Base-by-base conservation (phyloP, 768 basidiomycete species). In the Lepiota venenata region DNA sequence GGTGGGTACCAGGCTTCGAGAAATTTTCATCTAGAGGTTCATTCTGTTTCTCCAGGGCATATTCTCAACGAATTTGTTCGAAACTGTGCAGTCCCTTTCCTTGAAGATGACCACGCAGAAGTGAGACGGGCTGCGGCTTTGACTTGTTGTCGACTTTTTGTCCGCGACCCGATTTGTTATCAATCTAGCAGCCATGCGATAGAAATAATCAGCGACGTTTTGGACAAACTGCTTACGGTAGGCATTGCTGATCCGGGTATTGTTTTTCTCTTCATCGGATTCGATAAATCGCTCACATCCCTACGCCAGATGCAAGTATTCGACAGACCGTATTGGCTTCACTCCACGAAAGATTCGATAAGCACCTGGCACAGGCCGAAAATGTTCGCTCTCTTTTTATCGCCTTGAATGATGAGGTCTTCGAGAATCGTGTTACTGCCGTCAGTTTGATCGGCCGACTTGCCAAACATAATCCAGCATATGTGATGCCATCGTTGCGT, bases 341-440 rank as follows among this genome's bases (percentile, higher is more conserved):
- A 3, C 77, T 99, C 29, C 93, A 97, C 64, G 88, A 94, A 57
- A 85, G 92, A 18, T 98, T 99, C 60, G 97, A 99, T 66, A 91
- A 93, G 57, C 95, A 99, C 66, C 81, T 99, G 16, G 91, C 97
- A 2, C 97, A 98, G 70, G 94, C 96, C 0, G 97, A 98, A 71
- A 95, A 98, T 64, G 94, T 99, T n/a, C 84, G 95, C 12, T 95
- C 92, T 10, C 75, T 99, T 12, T 98, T 98, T 73, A 93, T 98
- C 59, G 97, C 95, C 0, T 78, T 99, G 44, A 98, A 98, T 64
- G 97, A 99, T 63, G 97, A 98, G 65, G 87, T 89, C 6, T 98
- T 95, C 69, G 88, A 89, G 46, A 97, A 97, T 65, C 85, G 97
- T 18, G 84, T 93, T 22, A 84, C 87, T n/a, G 95, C 95, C 2